A percentile compares a stretch with the other conserved stretches of the same genome.
phyloP scores from a whole-genome alignment of 2,329 filamentous ascomycete genomes.

The Endocalyx cinctus region DNA sequence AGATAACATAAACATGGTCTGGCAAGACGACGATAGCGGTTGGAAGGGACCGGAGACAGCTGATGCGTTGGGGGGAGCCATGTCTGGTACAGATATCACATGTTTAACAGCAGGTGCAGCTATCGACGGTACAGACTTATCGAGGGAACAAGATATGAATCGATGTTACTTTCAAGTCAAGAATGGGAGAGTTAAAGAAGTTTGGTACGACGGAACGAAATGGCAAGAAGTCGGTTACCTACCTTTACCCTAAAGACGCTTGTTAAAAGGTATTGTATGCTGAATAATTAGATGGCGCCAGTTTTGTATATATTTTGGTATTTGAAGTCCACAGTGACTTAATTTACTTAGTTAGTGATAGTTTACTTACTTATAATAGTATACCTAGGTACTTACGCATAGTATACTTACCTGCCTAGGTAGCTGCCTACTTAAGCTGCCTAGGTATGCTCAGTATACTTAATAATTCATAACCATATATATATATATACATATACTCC shows the following conservation, averaged over 20 bases:
- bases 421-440: no score
- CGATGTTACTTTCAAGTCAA: conserved; percentile 17
- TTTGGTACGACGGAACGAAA: conserved; percentile 16
- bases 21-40: conserved; percentile 16
- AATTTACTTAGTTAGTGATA: no score
- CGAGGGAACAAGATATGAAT: conserved; percentile 19
- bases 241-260: conserved; percentile 4
- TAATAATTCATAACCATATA: no score
- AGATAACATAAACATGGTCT: conserved; percentile 15
- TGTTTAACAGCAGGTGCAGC: conserved; percentile 15
- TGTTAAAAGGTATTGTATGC: no score
- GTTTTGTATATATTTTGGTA: no score
- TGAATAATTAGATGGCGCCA: no score
- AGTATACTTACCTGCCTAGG: no score
- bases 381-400: no score
- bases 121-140: conserved; percentile 8
- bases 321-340: no score
- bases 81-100: conserved; percentile 15
- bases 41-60: conserved; percentile 18
- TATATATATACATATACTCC: no score
- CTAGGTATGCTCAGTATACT: no score
- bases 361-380: no score
- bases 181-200: conserved; percentile 12
- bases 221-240: conserved; percentile 16
- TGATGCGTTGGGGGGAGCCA: conserved; percentile 12